Conservation (phyloP, 306 rosid genomes). For the Cucumis hystrix region DNA sequence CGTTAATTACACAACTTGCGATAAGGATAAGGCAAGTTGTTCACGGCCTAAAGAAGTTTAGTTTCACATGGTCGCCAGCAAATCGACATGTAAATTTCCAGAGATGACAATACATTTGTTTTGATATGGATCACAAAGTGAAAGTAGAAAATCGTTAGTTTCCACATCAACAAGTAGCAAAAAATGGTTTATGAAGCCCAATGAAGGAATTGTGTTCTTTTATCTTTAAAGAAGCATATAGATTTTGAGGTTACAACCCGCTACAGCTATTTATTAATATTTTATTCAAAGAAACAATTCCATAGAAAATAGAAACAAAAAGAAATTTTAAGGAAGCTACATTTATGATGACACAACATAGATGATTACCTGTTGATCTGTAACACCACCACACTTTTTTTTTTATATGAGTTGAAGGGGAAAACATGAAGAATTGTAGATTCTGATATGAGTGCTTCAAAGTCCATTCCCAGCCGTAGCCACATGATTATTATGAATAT, state of each 20-base stretch:
- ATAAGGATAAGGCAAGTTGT: no score
- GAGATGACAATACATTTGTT: neutral
- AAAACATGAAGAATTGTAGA: constrained; percentile 58
- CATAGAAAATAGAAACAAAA: neutral
- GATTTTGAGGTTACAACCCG: neutral
- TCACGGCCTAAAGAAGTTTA: no score
- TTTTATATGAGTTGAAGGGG: constrained; percentile 82
- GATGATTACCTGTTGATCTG: constrained; percentile 37
- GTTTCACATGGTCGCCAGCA: no score
- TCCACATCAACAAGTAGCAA: neutral
- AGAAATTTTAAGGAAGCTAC: neutral
- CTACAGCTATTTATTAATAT: neutral
- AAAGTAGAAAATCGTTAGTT: neutral
- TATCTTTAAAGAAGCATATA: neutral
- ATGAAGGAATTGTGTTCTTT: neutral
- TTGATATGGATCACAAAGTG: neutral
- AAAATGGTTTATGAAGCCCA: neutral
- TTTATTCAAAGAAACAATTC: neutral
- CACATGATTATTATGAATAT: neutral
- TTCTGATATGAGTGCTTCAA: constrained; percentile 38
- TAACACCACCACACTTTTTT: constrained; percentile 81
- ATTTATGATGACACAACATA: neutral
- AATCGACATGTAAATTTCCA: neutral
- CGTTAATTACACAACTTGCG: no score
- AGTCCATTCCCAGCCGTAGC: constrained; percentile 77